Evolutionary conservation across 1,284 basidiomycete genomes (phyloP), one percentile per base, ranked within the genome.

Genomic region (Anthracocystis walkeri): DNA sequence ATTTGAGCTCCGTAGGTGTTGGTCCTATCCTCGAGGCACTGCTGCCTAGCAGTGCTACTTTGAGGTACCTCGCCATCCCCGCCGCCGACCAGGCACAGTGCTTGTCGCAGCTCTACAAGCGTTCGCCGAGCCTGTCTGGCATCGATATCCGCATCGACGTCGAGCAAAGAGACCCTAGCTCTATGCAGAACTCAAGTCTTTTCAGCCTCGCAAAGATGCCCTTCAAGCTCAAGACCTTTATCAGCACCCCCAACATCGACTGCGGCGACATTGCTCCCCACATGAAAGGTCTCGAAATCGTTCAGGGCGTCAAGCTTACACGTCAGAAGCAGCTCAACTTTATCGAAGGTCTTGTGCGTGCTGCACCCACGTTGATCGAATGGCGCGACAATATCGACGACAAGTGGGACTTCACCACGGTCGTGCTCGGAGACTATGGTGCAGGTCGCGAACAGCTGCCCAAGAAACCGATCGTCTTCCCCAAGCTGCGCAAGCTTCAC

Each of bases 321-420:
- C 10, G 62, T 5, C 62, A 64, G 42, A 64, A 58, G 50, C 29
- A 57, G 50, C 35, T 58, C 42, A 58, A 48, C 55, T 64, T 64
- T 31, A 41, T 57, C 49, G 25, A 58, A 2, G 55, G 41, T 16
- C 44, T 64, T 23, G 33, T 48, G 7, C 33, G 41, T 7, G 62
- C 62, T 4, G 62, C 62, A 0, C 62, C 55, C 2, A 40, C 42
- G 0, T 50, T 64, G 25, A 45, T 51, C 27, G 62, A 64, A 42
- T 64, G 62, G 50, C 33, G 31, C 16, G 62, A 64, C 20, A 49
- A 45, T 12, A 10, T 25, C 12, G 62, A 50, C 12, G 14, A 27
- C 6, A 40, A 31, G 16, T 62, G 60, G 60, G 52, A 62, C 23
- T 23, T 2, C 8, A 40, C 44, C 14, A 25, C 6, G 5, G 29